These are phyloP conservation scores for Aotearoamyces nothofagi DNA, from an alignment of 2,329 filamentous ascomycete genomes.

Conservation along the genomic window DNA sequence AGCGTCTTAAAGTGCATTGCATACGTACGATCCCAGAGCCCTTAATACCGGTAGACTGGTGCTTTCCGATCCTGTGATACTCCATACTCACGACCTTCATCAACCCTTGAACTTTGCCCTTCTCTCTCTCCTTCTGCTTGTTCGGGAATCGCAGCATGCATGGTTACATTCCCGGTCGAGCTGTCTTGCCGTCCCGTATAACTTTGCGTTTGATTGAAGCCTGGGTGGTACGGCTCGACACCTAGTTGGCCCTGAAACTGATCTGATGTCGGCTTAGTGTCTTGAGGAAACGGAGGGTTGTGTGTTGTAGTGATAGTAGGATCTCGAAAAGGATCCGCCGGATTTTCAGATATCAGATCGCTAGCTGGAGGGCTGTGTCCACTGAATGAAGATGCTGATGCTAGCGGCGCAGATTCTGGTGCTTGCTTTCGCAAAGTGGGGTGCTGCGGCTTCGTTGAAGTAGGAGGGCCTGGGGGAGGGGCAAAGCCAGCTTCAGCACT, in stretches of 20 bases:
- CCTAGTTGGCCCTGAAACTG: constrained; percentile 16
- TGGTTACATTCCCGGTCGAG: constrained; percentile 9
- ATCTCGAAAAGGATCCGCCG: background rate
- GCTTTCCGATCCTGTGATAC: constrained; percentile 7
- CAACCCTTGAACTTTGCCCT: too few species aligned
- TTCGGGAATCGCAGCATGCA: constrained; percentile 18
- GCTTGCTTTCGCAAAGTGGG: background rate
- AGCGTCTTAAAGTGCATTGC: too few species aligned
- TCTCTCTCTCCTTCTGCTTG: too few species aligned
- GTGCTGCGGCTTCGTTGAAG: background rate
- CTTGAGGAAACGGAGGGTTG: constrained; percentile 4
- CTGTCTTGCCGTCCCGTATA: constrained; percentile 15
- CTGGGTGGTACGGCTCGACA: constrained; percentile 20
- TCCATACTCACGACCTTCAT: constrained; percentile 5
- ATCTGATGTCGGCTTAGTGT: constrained; percentile 7
- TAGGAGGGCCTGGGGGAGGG: constrained; percentile 1
- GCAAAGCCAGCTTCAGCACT: constrained; percentile 2
- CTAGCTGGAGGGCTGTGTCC: background rate
- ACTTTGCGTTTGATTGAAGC: constrained; percentile 15
- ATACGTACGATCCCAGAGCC: too few species aligned
- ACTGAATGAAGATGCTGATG: too few species aligned
- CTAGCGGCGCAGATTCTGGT: background rate
- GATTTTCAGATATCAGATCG: background rate
- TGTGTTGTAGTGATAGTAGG: constrained; percentile 1
- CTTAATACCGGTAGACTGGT: constrained; percentile 15